Percentiles rank a stretch among this genome's conserved stretches.
Evolutionary conservation across 73 alveolate species (phyloP).

Genomic region (Halteria grandinella): DNA sequence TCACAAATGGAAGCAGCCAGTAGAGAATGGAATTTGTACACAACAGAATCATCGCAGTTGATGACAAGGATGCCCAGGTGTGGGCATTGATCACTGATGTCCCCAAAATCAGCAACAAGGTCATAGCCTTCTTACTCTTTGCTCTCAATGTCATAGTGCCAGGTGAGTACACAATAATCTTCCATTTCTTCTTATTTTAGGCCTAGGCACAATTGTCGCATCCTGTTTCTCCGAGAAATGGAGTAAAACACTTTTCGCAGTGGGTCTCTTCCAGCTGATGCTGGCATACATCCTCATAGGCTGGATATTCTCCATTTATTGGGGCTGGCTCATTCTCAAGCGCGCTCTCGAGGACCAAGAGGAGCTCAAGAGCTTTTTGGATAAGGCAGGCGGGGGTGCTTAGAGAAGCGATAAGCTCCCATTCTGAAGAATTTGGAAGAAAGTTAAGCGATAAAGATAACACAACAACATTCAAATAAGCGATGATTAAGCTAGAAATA

Average conservation of each 20-base stretch:
- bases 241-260: conserved; percentile 31
- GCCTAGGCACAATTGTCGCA: conserved; percentile 22
- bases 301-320: conserved; percentile 37
- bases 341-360: conserved; percentile 6
- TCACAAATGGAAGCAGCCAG: too few species aligned
- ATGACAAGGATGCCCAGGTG: conserved; percentile 43
- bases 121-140: too few species aligned
- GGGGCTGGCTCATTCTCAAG: conserved; percentile 13
- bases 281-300: conserved; percentile 30
- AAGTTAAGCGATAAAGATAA: too few species aligned
- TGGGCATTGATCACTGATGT: conserved; percentile 61
- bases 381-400: not conserved
- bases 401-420: conserved; percentile 13
- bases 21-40: conserved; percentile 25
- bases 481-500: too few species aligned
- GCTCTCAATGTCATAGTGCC: conserved; percentile 49
- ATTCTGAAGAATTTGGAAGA: too few species aligned
- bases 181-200: not conserved
- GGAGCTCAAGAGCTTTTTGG: conserved; percentile 10
- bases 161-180: not conserved
- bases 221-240: conserved; percentile 18
- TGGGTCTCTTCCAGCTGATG: conserved; percentile 19
- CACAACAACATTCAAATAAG: too few species aligned
- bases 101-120: conserved; percentile 53
- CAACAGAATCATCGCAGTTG: conserved; percentile 33